Evolutionary conservation across 2,329 filamentous ascomycete genomes (phyloP).

Genomic region (Claviceps capensis): DNA sequence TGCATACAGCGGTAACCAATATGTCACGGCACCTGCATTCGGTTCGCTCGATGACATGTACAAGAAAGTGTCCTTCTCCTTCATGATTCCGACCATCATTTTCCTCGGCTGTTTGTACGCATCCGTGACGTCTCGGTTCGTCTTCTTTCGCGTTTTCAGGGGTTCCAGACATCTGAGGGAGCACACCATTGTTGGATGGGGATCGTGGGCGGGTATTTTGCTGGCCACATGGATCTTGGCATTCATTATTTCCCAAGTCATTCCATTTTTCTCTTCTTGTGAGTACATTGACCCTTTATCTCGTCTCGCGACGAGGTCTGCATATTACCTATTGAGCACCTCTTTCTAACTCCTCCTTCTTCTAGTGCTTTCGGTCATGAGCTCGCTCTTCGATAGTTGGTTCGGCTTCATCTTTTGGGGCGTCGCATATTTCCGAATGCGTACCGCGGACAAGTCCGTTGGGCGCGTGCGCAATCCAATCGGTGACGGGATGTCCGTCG

Average conservation of each 20-base stretch:
- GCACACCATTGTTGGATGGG: conserved; percentile 75
- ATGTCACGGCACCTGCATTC: conserved; percentile 78
- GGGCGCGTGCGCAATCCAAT: conserved; percentile 36
- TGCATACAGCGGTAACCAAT: conserved; percentile 78
- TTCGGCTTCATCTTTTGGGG: conserved; percentile 96
- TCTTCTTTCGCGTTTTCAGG: conserved; percentile 82
- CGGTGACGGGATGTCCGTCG: conserved; percentile 38
- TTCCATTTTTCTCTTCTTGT: conserved; percentile 80
- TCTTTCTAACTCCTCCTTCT: background rate
- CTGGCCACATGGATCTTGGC: conserved; percentile 63
- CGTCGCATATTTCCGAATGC: conserved; percentile 66
- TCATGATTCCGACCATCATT: conserved; percentile 91
- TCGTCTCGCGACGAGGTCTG: background rate
- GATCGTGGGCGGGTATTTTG: conserved; percentile 62
- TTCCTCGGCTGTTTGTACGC: conserved; percentile 87
- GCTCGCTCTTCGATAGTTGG: conserved; percentile 83
- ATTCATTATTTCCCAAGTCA: conserved; percentile 84
- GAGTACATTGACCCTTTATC: conserved; percentile 14
- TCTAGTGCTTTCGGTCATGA: conserved; percentile 56
- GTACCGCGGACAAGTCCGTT: conserved; percentile 43
- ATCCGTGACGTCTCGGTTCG: conserved; percentile 75
- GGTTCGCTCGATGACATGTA: conserved; percentile 66
- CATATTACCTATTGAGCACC: background rate
- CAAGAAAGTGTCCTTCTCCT: conserved; percentile 82
- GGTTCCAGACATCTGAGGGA: conserved; percentile 65